Conservation (phyloP, 2,329 filamentous ascomycete genomes). For the Trichoderma semiorbis region DNA sequence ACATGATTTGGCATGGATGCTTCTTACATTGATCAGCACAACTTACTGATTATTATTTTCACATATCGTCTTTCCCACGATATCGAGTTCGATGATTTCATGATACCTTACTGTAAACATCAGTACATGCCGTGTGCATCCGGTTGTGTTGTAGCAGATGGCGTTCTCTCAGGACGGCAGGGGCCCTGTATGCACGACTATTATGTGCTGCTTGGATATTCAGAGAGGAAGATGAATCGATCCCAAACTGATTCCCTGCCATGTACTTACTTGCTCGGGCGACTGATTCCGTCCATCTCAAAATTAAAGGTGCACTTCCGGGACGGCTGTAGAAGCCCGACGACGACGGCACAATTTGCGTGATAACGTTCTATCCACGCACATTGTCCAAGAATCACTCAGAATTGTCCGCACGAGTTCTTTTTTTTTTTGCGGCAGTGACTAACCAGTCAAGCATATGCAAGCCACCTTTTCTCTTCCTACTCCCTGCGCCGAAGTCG, state of each 20-base stretch:
- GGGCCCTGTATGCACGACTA: not conserved
- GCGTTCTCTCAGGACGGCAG: not conserved
- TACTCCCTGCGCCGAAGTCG: not conserved
- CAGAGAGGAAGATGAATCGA: not conserved
- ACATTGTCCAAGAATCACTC: not conserved
- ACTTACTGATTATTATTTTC: not conserved
- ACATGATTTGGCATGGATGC: not conserved
- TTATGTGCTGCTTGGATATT: not conserved
- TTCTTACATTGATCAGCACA: not conserved
- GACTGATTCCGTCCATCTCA: not conserved
- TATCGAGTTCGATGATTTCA: not conserved
- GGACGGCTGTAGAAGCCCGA: not conserved
- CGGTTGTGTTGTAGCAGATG: not conserved
- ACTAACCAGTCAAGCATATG: not conserved
- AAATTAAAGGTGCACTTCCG: not conserved
- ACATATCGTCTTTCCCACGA: not conserved
- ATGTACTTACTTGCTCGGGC: not conserved
- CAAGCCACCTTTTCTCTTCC: slow-evolving; percentile 1
- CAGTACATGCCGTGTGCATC: not conserved
- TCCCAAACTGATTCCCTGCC: not conserved
- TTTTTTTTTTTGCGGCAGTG: not conserved
- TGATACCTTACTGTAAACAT: not conserved
- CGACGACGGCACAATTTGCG: not conserved
- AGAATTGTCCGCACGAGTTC: not conserved
- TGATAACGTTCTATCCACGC: not conserved